A percentile compares a stretch with the other conserved stretches of the same genome.
Conservation (phyloP, 176 grass and related monocot genomes). For the Rhipidocladum racemiflorum region DNA sequence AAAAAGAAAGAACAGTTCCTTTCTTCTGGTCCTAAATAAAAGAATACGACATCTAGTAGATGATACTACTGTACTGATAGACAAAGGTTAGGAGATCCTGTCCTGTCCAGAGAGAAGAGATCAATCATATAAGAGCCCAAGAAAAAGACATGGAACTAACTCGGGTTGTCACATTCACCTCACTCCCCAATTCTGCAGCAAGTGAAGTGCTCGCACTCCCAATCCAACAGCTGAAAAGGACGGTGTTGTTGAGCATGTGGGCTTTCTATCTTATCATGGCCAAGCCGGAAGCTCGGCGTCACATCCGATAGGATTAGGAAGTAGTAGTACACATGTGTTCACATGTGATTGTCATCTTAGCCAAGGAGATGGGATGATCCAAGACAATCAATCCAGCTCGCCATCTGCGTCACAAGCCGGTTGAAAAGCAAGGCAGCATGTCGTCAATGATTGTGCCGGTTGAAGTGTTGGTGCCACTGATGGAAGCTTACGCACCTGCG, state of each 20-base stretch:
- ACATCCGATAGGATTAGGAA: neutral
- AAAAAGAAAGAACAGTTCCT: neutral
- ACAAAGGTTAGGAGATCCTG: neutral
- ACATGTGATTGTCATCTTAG: neutral
- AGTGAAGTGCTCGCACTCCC: neutral
- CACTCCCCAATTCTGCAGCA: neutral
- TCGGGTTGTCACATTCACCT: neutral
- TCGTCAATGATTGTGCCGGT: slow-evolving; percentile 1
- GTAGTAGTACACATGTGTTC: neutral
- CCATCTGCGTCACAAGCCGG: neutral
- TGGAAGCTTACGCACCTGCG: neutral
- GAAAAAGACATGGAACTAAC: neutral
- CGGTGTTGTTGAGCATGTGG: neutral
- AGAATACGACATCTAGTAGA: neutral
- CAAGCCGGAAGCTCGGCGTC: neutral
- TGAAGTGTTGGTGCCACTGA: neutral
- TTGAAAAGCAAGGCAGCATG: neutral
- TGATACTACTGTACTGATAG: neutral
- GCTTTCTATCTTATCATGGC: neutral
- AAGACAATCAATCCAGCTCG: neutral
- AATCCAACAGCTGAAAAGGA: neutral
- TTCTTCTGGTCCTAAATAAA: neutral
- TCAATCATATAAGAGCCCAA: neutral
- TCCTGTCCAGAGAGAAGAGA: neutral
- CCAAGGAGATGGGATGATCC: neutral